phyloP scores from a whole-genome alignment of 805 yeast genomes.

The Torulaspora indica region DNA sequence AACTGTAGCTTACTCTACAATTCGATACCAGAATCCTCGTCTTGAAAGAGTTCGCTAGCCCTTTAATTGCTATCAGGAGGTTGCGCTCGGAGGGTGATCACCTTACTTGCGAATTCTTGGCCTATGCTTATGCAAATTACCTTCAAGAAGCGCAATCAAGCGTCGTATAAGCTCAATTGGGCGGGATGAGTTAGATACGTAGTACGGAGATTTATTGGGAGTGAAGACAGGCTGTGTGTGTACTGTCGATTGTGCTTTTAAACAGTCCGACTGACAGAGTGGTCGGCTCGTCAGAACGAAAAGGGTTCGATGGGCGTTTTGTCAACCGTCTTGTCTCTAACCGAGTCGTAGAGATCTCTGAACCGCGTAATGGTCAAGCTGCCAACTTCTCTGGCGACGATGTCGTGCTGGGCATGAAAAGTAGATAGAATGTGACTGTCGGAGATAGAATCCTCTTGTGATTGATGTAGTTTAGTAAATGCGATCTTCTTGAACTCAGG shows the following conservation, averaged over 20 bases:
- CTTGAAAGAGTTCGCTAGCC: no score
- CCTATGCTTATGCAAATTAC: no score
- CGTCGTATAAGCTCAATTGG: background rate
- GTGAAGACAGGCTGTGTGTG: background rate
- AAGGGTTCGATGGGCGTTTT: background rate
- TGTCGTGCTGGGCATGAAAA: conserved; percentile 12
- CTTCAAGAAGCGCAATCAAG: background rate
- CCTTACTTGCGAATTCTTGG: background rate
- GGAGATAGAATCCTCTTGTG: conserved; percentile 1
- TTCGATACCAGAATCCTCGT: no score
- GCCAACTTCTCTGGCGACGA: conserved; percentile 8
- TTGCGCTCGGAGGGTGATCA: conserved; percentile 2
- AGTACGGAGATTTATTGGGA: background rate
- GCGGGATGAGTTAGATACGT: background rate
- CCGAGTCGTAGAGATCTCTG: background rate
- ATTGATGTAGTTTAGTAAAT: background rate
- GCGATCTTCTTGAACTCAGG: conserved; percentile 19
- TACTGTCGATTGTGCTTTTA: background rate
- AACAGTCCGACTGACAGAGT: background rate
- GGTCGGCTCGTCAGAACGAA: background rate
- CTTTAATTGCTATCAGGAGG: conserved; percentile 1
- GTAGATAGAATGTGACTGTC: conserved; percentile 4
- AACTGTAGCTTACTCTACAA: no score
- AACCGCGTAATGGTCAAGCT: conserved; percentile 4
- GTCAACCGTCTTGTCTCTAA: background rate